Evolutionary conservation across 495 filamentous ascomycete genomes (phyloP).

Genomic region (Cryomyces antarcticus): DNA sequence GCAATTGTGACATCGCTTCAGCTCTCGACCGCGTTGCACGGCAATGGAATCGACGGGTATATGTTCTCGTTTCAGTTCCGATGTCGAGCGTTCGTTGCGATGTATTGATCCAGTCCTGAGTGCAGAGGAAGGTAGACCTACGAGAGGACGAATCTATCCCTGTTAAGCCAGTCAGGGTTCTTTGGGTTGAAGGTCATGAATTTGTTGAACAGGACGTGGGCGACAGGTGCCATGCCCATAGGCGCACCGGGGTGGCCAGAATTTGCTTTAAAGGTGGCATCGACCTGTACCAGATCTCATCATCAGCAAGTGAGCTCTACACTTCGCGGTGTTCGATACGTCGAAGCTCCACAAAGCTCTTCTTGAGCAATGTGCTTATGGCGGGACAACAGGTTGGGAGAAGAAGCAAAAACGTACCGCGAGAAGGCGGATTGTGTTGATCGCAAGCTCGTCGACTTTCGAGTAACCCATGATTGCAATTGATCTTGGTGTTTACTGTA

Average conservation of each 20-base stretch:
- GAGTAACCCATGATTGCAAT: slow-evolving; percentile 63
- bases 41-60: too few relatives aligned
- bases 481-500: too few relatives aligned
- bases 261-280: slow-evolving; percentile 92
- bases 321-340: not conserved
- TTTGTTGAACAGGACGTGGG: slow-evolving; percentile 96
- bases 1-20: too few relatives aligned
- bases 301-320: slow-evolving; percentile 13
- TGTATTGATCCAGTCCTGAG: too few relatives aligned
- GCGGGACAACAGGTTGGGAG: slow-evolving; percentile 21
- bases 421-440: slow-evolving; percentile 94
- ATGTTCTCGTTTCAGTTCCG: too few relatives aligned
- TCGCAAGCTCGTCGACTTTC: slow-evolving; percentile 67
- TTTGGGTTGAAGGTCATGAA: slow-evolving; percentile 99
- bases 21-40: too few relatives aligned
- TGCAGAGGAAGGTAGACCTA: slow-evolving; percentile 30
- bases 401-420: slow-evolving; percentile 46
- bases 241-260: slow-evolving; percentile 97
- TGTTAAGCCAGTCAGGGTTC: slow-evolving; percentile 91
- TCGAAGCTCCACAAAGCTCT: not conserved
- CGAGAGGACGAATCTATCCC: slow-evolving; percentile 98
- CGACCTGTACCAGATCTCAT: slow-evolving; percentile 39
- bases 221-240: slow-evolving; percentile 96
- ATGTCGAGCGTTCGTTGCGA: too few relatives aligned
- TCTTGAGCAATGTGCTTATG: slow-evolving; percentile 5